phyloP scores from a whole-genome alignment of 345 rosid species.

The Fremontodendron californicum region DNA sequence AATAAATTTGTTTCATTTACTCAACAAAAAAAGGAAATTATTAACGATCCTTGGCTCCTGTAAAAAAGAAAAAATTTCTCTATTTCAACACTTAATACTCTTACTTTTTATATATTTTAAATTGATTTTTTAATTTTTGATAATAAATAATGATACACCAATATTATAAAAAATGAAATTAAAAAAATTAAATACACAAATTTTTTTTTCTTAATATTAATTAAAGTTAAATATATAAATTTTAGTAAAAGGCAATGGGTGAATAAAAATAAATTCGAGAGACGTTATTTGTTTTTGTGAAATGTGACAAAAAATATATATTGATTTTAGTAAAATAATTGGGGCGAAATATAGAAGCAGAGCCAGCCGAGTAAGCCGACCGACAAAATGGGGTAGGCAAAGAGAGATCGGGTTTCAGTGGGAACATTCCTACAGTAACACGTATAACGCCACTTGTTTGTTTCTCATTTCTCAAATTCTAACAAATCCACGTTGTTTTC shows the following conservation, averaged over 20 bases:
- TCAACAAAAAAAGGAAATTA: no score
- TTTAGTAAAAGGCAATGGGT: background rate
- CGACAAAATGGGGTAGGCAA: background rate
- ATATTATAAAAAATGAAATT: no score
- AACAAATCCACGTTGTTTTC: background rate
- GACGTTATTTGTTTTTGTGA: background rate
- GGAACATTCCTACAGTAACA: background rate
- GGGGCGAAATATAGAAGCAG: background rate
- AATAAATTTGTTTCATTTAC: no score
- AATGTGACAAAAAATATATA: no score
- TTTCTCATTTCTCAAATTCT: background rate
- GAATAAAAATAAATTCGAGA: background rate
- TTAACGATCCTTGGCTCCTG: no score
- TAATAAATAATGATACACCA: no score
- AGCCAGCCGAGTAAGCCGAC: background rate
- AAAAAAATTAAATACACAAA: background rate
- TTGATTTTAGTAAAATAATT: no score
- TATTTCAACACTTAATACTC: no score
- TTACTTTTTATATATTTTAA: no score
- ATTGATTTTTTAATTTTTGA: no score
- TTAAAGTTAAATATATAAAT: no score
- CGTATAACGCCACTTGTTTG: background rate
- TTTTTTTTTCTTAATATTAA: background rate
- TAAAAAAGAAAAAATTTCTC: no score
- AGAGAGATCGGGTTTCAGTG: background rate